Evolutionary conservation across 1,139 yeast genomes (phyloP), one percentile per base, ranked within the genome.

Genomic region (Nakaseomyces uthaithaninus): DNA sequence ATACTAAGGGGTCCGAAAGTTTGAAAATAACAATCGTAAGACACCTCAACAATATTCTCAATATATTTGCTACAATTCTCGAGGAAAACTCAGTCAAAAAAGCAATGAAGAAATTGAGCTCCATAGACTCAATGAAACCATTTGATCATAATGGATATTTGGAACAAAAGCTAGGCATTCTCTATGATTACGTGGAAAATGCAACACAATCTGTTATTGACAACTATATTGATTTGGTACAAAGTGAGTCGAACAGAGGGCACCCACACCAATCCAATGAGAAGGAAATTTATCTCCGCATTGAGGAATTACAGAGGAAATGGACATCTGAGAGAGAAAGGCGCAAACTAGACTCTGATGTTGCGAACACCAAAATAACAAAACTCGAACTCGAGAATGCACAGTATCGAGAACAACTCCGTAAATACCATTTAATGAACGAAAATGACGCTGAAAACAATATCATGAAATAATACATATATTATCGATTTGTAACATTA

Each of bases 241-340:
- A 19, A 6, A 15, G 20, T 12, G 33, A 28, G 22, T 7, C 35
- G 6, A 43, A 45, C 33, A 44, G 45, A 37, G 51, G 44, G 23
- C 44, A 51, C 15, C 59, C 54, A 5, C 51, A 51, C 39, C 47
- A 40, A 25, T 43, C 40, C 18, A 42, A 37, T 22, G 51, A 39
- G 28, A 42, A 46, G 24, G 50, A 49, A 40, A 62, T 70, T 31
- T 67, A 65, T 43, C 51, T 78, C 37, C 64, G 86, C 43, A 65
- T 80, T 23, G 79, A 75, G 30, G 87, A 78, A 47, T 55, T 82
- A 33, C 73, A 75, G 34, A 73, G 68, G 44, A 67, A 80, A 49
- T 78, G 85, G 80, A 76, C 78, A 51, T 68, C 78, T 1, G 89
- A 82, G 50, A 64, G 87, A 47, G 93, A 81, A 55, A 74, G 82